Evolutionary conservation across 1,284 basidiomycete genomes (phyloP).

Genomic region (Bondarzewia mesenterica): DNA sequence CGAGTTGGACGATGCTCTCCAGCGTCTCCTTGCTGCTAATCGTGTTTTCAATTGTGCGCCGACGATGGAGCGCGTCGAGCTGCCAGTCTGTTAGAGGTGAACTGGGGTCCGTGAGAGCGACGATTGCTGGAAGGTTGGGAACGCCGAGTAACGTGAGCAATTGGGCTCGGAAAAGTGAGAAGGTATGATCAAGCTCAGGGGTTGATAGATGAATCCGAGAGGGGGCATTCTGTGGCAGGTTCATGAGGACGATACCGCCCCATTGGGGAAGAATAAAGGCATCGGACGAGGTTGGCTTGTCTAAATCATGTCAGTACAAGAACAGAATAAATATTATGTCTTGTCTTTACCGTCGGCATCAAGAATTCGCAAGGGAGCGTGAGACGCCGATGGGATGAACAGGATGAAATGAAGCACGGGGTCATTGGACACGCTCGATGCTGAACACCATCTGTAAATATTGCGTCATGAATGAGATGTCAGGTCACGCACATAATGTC

Average conservation of each 20-base stretch:
- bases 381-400: constrained; percentile 71
- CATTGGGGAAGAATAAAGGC: constrained; percentile 93
- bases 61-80: constrained; percentile 67
- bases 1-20: constrained; percentile 72
- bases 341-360: constrained; percentile 39
- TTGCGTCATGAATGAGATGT: background rate
- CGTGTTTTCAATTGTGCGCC: constrained; percentile 67
- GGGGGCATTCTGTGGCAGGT: constrained; percentile 36
- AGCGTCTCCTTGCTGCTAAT: constrained; percentile 67
- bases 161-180: constrained; percentile 70
- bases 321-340: background rate
- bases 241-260: constrained; percentile 84
- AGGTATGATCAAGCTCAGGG: constrained; percentile 44
- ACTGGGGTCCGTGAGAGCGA: constrained; percentile 22
- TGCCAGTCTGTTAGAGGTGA: constrained; percentile 61
- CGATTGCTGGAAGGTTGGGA: constrained; percentile 44
- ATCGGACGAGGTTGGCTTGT: constrained; percentile 35
- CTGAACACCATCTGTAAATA: constrained; percentile 19
- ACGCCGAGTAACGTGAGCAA: constrained; percentile 76
- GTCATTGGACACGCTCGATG: constrained; percentile 79
- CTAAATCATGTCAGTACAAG: constrained; percentile 23
- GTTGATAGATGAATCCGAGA: constrained; percentile 29
- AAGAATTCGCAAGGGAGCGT: constrained; percentile 68
- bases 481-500: constrained; percentile 66
- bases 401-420: constrained; percentile 91